phyloP scores from a whole-genome alignment of 768 basidiomycete species.

The Boletus bicolor region DNA sequence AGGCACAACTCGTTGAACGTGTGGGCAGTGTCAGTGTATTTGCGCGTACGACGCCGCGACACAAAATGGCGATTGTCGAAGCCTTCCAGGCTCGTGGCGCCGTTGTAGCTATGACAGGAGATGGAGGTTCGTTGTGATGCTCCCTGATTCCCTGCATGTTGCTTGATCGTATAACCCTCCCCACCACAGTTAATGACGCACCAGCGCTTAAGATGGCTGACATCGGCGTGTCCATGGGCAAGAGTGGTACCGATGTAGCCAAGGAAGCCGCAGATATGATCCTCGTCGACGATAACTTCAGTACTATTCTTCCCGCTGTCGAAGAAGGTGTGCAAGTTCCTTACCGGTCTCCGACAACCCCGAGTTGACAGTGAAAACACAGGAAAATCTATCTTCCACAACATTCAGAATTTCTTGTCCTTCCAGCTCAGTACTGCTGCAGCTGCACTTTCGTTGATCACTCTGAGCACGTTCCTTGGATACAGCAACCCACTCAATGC shows the following conservation, averaged over 20 bases:
- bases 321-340: slow-evolving; percentile 66
- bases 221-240: slow-evolving; percentile 97
- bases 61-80: slow-evolving; percentile 97
- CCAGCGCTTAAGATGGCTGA: slow-evolving; percentile 98
- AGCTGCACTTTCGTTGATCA: slow-evolving; percentile 92
- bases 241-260: slow-evolving; percentile 97
- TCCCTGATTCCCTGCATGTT: background rate
- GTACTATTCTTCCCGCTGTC: slow-evolving; percentile 88
- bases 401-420: slow-evolving; percentile 95
- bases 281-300: slow-evolving; percentile 96
- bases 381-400: slow-evolving; percentile 98
- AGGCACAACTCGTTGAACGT: slow-evolving; percentile 75
- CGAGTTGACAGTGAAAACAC: slow-evolving; percentile 1
- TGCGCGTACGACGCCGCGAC: slow-evolving; percentile 92
- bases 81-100: slow-evolving; percentile 88
- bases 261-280: slow-evolving; percentile 98
- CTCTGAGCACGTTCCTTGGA: slow-evolving; percentile 86
- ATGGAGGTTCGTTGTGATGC: slow-evolving; percentile 70
- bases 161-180: background rate
- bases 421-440: slow-evolving; percentile 99
- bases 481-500: slow-evolving; percentile 92
- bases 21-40: slow-evolving; percentile 85
- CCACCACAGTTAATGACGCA: slow-evolving; percentile 78
- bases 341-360: background rate
- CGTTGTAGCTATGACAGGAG: slow-evolving; percentile 97